Percentiles rank a stretch among this genome's conserved stretches.
These are phyloP conservation scores for Saturnispora zaruensis DNA, from an alignment of 805 yeast species.

Conservation along the genomic window DNA sequence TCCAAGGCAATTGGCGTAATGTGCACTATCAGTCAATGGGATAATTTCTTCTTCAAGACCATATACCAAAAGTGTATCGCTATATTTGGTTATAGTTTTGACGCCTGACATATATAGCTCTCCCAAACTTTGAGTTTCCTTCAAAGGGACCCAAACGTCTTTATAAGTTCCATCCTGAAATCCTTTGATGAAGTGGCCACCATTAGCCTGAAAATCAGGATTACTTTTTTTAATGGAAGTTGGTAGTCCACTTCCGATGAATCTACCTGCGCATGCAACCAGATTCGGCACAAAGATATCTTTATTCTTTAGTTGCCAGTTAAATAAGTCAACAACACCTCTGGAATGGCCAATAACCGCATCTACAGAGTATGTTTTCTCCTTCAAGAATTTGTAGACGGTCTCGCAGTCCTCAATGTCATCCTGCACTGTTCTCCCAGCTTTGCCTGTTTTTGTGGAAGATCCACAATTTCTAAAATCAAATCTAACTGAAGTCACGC, in stretches of 20 bases:
- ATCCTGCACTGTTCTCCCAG: constrained; percentile 51
- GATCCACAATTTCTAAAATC: constrained; percentile 85
- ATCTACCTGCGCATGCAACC: constrained; percentile 70
- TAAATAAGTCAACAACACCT: constrained; percentile 67
- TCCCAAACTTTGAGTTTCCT: constrained; percentile 46
- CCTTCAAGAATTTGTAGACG: constrained; percentile 31
- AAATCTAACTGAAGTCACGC: constrained; percentile 60
- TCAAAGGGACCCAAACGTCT: constrained; percentile 34
- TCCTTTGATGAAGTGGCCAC: constrained; percentile 34
- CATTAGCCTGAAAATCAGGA: constrained; percentile 33
- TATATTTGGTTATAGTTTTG: constrained; percentile 33
- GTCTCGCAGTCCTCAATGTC: constrained; percentile 63
- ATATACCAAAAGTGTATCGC: constrained; percentile 51
- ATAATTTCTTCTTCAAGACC: constrained; percentile 63
- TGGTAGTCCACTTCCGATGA: constrained; percentile 38
- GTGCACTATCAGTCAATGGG: constrained; percentile 53
- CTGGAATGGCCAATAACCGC: constrained; percentile 73
- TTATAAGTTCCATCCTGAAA: constrained; percentile 44
- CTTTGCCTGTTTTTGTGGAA: constrained; percentile 42
- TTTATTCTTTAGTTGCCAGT: constrained; percentile 47
- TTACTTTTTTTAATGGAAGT: constrained; percentile 29
- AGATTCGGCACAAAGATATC: constrained; percentile 44
- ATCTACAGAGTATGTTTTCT: constrained; percentile 31
- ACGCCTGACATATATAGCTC: constrained; percentile 34
- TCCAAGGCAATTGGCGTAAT: constrained; percentile 48